Evolutionary conservation across 495 filamentous ascomycete genomes (phyloP).

Genomic region (Oleoguttula mirabilis): DNA sequence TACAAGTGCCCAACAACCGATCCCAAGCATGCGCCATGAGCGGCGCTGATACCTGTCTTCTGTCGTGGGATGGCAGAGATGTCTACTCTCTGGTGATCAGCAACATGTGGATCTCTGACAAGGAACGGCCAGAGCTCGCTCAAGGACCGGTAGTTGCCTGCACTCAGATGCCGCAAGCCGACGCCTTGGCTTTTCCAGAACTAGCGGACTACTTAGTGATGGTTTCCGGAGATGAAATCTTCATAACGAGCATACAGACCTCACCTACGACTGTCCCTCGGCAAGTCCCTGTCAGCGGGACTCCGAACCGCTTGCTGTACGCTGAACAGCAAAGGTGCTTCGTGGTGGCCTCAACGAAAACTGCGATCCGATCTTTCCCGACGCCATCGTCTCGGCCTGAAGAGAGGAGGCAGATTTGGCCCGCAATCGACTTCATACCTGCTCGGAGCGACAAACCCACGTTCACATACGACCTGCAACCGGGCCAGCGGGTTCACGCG

Average conservation of each 20-base stretch:
- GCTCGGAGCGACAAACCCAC: not conserved
- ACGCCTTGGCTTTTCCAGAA: conserved; percentile 6
- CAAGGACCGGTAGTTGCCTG: conserved; percentile 19
- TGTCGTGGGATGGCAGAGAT: conserved; percentile 9
- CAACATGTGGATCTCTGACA: conserved; percentile 25
- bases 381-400: conserved; percentile 11
- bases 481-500: conserved; percentile 16
- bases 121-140: conserved; percentile 11
- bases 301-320: conserved; percentile 44
- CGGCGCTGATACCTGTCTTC: conserved; percentile 12
- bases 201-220: conserved; percentile 24
- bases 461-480: conserved; percentile 11
- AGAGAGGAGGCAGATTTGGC: conserved; percentile 16
- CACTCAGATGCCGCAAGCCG: conserved; percentile 17
- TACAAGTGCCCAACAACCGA: not conserved
- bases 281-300: conserved; percentile 35
- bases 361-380: conserved; percentile 32
- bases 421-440: conserved; percentile 10
- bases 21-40: conserved; percentile 7
- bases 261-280: conserved; percentile 41
- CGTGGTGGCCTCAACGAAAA: conserved; percentile 37
- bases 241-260: conserved; percentile 39
- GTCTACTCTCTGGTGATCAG: conserved; percentile 16
- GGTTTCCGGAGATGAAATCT: conserved; percentile 32
- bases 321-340: conserved; percentile 39